Conservation (phyloP, 2,329 filamentous ascomycete genomes). For the Fusarium dlaminii region DNA sequence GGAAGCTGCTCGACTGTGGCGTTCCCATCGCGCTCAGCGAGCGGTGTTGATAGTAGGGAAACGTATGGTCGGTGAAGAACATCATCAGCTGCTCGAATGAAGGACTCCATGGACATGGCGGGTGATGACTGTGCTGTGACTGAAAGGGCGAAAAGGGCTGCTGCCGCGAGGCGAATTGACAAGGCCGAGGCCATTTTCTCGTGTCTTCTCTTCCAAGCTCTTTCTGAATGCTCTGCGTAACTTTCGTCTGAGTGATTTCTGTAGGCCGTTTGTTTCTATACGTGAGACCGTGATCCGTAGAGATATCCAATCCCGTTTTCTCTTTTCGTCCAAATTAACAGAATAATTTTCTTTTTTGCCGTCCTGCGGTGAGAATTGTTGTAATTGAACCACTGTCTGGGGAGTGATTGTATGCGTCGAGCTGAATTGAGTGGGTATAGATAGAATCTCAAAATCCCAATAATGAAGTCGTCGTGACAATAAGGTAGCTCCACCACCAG, state of each 20-base stretch:
- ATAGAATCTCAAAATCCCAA: conserved; percentile 21
- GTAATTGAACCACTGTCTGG: conserved; percentile 4
- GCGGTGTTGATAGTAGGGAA: conserved; percentile 27
- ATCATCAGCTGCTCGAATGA: conserved; percentile 43
- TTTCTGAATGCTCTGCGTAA: not conserved
- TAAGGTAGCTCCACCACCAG: conserved; percentile 12
- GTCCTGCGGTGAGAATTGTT: conserved; percentile 34
- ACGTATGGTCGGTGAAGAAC: conserved; percentile 45
- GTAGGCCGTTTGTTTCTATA: not conserved
- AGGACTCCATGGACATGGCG: conserved; percentile 9
- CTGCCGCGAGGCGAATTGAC: conserved; percentile 29
- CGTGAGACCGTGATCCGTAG: conserved; percentile 12
- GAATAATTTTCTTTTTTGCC: conserved; percentile 19
- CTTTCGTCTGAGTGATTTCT: conserved; percentile 8
- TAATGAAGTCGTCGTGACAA: not conserved
- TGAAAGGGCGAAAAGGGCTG: conserved; percentile 31
- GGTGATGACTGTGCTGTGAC: conserved; percentile 26
- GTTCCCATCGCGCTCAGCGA: conserved; percentile 29
- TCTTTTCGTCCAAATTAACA: not conserved
- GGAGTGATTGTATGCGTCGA: not conserved
- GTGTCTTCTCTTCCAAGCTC: conserved; percentile 1
- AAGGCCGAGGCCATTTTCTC: conserved; percentile 35
- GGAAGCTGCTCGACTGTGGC: conserved; percentile 26
- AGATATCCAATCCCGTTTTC: not conserved
- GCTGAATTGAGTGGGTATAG: conserved; percentile 11